Evolutionary conservation across 805 yeast genomes (phyloP).

Genomic region (Candida morakotiae): DNA sequence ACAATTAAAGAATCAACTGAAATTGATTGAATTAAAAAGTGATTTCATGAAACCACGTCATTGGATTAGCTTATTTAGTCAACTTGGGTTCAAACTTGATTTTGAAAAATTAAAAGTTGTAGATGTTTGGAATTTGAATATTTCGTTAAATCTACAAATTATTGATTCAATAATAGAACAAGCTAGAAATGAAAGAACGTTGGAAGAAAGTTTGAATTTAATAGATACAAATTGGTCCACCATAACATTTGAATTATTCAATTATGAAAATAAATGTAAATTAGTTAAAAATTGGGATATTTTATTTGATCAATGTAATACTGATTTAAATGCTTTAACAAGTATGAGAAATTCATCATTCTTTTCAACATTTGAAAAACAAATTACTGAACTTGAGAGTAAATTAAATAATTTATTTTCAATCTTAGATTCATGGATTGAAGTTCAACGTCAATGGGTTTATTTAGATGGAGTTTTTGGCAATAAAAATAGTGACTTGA

Average conservation of each 20-base stretch:
- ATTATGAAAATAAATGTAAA: slow-evolving; percentile 47
- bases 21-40: slow-evolving; percentile 46
- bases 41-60: slow-evolving; percentile 63
- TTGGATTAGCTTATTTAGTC: slow-evolving; percentile 49
- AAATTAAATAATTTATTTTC: slow-evolving; percentile 48
- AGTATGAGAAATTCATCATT: slow-evolving; percentile 72
- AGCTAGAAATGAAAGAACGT: slow-evolving; percentile 69
- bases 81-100: slow-evolving; percentile 17
- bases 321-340: slow-evolving; percentile 56
- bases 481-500: slow-evolving; percentile 48
- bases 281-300: slow-evolving; percentile 67
- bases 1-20: slow-evolving; percentile 32
- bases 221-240: slow-evolving; percentile 57
- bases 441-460: slow-evolving; percentile 85
- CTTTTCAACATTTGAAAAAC: slow-evolving; percentile 56
- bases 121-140: slow-evolving; percentile 57
- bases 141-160: slow-evolving; percentile 38
- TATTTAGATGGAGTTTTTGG: slow-evolving; percentile 79
- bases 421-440: slow-evolving; percentile 69
- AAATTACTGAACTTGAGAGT: slow-evolving; percentile 50
- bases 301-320: slow-evolving; percentile 53
- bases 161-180: slow-evolving; percentile 49
- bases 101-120: slow-evolving; percentile 42
- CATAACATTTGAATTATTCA: slow-evolving; percentile 48
- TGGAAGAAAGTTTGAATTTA: slow-evolving; percentile 52